A percentile compares a stretch with the other conserved stretches of the same genome.
phyloP scores from a whole-genome alignment of 768 basidiomycete species.

The Boletales sp. region DNA sequence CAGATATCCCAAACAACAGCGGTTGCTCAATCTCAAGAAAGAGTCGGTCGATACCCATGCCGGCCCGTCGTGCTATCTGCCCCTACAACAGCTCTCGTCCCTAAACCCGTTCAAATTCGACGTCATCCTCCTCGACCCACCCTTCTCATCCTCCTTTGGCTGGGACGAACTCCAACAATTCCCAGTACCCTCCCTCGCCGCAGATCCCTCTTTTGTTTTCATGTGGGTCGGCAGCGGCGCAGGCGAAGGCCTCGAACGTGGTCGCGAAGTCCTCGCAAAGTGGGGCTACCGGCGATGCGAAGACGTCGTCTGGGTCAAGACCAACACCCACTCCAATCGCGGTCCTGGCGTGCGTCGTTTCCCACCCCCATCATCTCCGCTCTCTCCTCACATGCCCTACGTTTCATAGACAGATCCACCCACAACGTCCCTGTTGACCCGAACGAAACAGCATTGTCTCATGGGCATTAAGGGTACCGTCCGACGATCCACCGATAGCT shows the following conservation, averaged over 20 bases:
- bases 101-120: constrained; percentile 78
- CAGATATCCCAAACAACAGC: constrained; percentile 93
- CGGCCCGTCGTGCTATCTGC: constrained; percentile 70
- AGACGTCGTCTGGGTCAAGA: constrained; percentile 98
- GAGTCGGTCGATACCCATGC: constrained; percentile 66
- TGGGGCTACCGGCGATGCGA: constrained; percentile 97
- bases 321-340: constrained; percentile 67
- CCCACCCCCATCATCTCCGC: background rate
- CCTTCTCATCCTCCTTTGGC: constrained; percentile 79
- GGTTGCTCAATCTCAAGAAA: constrained; percentile 80
- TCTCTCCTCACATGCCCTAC: background rate
- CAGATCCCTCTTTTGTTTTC: constrained; percentile 91
- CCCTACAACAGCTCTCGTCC: constrained; percentile 51
- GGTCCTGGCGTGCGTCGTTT: constrained; percentile 65
- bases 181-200: constrained; percentile 76
- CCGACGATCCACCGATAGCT: constrained; percentile 86
- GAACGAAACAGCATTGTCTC: constrained; percentile 93
- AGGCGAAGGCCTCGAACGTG: constrained; percentile 86
- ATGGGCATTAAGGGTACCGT: constrained; percentile 98
- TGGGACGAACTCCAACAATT: constrained; percentile 84
- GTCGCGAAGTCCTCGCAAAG: constrained; percentile 82
- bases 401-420: constrained; percentile 70
- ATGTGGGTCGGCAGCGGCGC: constrained; percentile 95
- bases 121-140: constrained; percentile 87
- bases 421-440: constrained; percentile 78